Evolutionary conservation across 208 protist genomes (phyloP).

Genomic region (Herpetomonas tarakana): DNA sequence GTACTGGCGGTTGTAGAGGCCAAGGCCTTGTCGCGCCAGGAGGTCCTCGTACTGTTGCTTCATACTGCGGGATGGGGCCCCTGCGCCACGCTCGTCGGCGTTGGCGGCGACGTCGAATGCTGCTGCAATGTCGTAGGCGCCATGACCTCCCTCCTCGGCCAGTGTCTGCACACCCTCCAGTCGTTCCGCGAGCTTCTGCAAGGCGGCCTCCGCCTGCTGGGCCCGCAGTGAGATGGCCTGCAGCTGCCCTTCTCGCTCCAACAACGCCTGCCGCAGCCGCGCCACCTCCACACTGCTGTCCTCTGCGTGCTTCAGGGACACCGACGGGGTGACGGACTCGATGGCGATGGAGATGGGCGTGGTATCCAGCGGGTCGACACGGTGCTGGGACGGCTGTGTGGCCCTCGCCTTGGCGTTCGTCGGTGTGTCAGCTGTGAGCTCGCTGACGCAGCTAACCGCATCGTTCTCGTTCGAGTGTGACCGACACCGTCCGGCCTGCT

Average conservation of each 20-base stretch:
- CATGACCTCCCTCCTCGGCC: neutral
- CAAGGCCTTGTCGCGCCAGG: neutral
- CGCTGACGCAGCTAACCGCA: neutral
- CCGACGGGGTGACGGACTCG: neutral
- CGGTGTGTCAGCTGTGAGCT: neutral
- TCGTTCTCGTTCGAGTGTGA: neutral
- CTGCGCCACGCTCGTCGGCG: neutral
- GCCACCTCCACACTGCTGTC: constrained; percentile 5
- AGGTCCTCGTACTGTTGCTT: neutral
- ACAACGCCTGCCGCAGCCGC: constrained; percentile 1
- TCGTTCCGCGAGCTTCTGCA: constrained; percentile 7
- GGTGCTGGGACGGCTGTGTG: neutral
- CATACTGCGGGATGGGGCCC: neutral
- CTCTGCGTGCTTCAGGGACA: neutral
- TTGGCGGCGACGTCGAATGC: neutral
- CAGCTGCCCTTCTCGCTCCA: constrained; percentile 16
- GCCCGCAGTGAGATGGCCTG: constrained; percentile 15
- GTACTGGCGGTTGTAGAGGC: neutral
- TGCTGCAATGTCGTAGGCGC: neutral
- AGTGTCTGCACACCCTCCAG: constrained; percentile 11
- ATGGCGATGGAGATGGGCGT: constrained; percentile 1
- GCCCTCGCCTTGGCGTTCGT: neutral
- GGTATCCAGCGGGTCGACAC: neutral
- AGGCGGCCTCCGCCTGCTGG: constrained; percentile 14
- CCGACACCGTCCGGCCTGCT: too few species aligned